Conservation (phyloP, 768 basidiomycete genomes). For the Termitomyces sp. region DNA sequence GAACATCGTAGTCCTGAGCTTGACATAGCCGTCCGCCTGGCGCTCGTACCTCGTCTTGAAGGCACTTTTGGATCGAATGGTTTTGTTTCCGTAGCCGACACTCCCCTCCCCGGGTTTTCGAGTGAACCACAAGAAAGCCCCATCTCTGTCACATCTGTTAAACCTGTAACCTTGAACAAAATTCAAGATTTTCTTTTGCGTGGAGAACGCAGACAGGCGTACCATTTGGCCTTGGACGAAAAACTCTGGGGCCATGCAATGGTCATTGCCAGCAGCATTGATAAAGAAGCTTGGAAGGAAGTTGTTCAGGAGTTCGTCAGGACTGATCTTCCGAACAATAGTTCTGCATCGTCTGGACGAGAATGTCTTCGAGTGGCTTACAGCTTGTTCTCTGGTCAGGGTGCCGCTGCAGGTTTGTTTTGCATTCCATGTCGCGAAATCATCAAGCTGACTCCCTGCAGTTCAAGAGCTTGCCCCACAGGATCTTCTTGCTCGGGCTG, state of each 20-base stretch:
- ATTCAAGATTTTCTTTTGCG: slow-evolving; percentile 76
- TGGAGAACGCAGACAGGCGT: slow-evolving; percentile 84
- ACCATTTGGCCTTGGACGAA: slow-evolving; percentile 82
- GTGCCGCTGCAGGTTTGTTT: slow-evolving; percentile 58
- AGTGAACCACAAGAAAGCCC: slow-evolving; percentile 39
- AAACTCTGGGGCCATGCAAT: slow-evolving; percentile 95
- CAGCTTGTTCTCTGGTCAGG: slow-evolving; percentile 81
- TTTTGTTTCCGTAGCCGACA: slow-evolving; percentile 28
- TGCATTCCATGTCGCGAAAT: slow-evolving; percentile 17
- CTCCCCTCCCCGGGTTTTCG: slow-evolving; percentile 20
- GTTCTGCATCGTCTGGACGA: slow-evolving; percentile 34
- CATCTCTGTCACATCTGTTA: slow-evolving; percentile 54
- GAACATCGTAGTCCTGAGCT: slow-evolving; percentile 41
- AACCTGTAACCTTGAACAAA: slow-evolving; percentile 62
- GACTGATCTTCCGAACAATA: slow-evolving; percentile 51
- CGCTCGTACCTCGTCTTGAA: slow-evolving; percentile 58
- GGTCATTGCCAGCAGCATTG: slow-evolving; percentile 88
- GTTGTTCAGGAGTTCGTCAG: slow-evolving; percentile 82
- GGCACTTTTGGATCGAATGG: slow-evolving; percentile 18
- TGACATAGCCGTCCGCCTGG: slow-evolving; percentile 71
- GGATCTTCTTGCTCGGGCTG: slow-evolving; percentile 40
- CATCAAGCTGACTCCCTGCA: slow-evolving; percentile 21
- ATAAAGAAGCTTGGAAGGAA: slow-evolving; percentile 92
- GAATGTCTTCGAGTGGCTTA: slow-evolving; percentile 80
- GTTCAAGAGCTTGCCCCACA: slow-evolving; percentile 73